These are phyloP conservation scores for Naganishia kalamii DNA, from an alignment of 768 basidiomycete species.

Conservation along the genomic window DNA sequence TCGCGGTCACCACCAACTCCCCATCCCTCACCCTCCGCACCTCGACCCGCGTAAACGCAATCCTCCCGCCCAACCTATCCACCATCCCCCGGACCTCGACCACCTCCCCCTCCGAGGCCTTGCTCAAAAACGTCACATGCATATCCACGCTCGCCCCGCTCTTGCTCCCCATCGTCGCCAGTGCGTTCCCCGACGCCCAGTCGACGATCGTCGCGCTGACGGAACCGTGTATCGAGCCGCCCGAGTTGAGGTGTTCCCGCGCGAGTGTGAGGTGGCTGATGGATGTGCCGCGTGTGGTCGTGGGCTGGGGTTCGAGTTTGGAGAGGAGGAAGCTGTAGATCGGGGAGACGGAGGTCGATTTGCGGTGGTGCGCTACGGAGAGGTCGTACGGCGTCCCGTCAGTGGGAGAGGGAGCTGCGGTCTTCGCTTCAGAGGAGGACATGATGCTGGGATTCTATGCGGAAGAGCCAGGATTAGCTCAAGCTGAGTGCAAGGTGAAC, in stretches of 20 bases:
- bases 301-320: background rate
- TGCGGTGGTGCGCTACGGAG: slow-evolving; percentile 34
- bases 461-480: too few relatives aligned
- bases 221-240: slow-evolving; percentile 22
- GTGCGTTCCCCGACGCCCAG: slow-evolving; percentile 21
- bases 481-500: too few relatives aligned
- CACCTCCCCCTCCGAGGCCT: slow-evolving; percentile 11
- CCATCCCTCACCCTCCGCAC: slow-evolving; percentile 9
- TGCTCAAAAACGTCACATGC: slow-evolving; percentile 23
- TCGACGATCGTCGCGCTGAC: slow-evolving; percentile 21
- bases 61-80: slow-evolving; percentile 16
- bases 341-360: slow-evolving; percentile 33
- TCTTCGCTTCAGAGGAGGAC: too few relatives aligned
- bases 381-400: slow-evolving; percentile 9
- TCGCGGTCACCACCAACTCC: slow-evolving; percentile 13
- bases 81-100: slow-evolving; percentile 14
- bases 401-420: too few relatives aligned
- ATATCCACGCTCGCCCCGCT: slow-evolving; percentile 23
- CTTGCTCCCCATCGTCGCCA: slow-evolving; percentile 17
- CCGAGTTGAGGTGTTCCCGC: slow-evolving; percentile 18
- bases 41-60: slow-evolving; percentile 23
- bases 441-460: too few relatives aligned
- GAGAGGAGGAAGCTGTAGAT: slow-evolving; percentile 27
- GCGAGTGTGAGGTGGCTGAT: slow-evolving; percentile 12
- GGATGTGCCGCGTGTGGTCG: slow-evolving; percentile 5